Evolutionary conservation across 2,329 filamentous ascomycete genomes (phyloP), one percentile per base, ranked within the genome.

Genomic region (Sporothrix pallida): DNA sequence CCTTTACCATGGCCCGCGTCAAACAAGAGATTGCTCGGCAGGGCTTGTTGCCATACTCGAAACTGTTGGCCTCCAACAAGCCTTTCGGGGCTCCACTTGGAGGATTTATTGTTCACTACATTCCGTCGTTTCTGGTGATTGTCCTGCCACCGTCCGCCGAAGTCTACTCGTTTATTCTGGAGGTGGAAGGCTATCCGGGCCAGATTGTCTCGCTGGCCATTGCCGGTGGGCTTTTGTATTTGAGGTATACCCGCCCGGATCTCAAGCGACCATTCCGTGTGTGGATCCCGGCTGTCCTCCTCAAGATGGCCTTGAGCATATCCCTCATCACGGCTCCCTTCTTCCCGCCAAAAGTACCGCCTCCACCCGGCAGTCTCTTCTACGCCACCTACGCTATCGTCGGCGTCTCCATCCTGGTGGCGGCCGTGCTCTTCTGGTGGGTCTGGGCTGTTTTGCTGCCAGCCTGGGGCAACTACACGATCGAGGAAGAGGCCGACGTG

Each of bases 21-120:
- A 93, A 93, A 77, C 91, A 93, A 78, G 91, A 93, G 79, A 89
- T 93, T 72, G 91, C 91, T 2, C 85, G 90, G 20, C 90, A 92
- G 77, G 91, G 92, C 0, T 89, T 93, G 73, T 83, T 94, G 0
- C 91, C 92, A 0, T 92, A 87, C 73, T 86, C 90, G 0, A 83
- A 83, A 7, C 75, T 88, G 0, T 82, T 93, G 0, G 89, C 91
- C 0, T 91, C 90, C 0, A 91, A 90, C 0, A 86, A 85, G 26
- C 92, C 91, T 0, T 93, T 92, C 77, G 86, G 87, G 56, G 88
- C 91, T 0, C 91, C 92, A 0, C 80, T 92, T 1, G 91, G 91
- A 0, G 91, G 91, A 0, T 84, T 94, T 0, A 80, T 93, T 3
- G 84, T 93, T 1, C 90, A 93, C 77, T 93, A 88, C 77, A 84